These are phyloP conservation scores for Aspergillus panamensis DNA, from an alignment of 495 filamentous ascomycete species.

Conservation along the genomic window DNA sequence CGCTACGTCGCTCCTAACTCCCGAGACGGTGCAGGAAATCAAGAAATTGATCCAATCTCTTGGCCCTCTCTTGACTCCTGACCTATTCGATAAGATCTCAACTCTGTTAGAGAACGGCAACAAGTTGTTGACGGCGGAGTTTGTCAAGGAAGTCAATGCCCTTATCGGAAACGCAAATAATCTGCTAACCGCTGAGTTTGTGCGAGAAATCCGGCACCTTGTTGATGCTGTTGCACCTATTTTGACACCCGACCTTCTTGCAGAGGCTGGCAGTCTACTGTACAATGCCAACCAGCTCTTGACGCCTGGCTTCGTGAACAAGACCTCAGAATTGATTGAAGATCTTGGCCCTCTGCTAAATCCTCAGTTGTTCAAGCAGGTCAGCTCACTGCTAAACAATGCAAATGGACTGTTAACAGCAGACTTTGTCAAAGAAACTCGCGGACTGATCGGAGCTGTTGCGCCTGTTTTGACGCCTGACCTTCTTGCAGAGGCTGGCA, in stretches of 20 bases:
- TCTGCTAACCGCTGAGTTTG: constrained; percentile 40
- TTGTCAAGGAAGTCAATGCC: constrained; percentile 29
- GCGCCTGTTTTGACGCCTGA: constrained; percentile 33
- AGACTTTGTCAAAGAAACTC: constrained; percentile 39
- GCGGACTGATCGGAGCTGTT: constrained; percentile 31
- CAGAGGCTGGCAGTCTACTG: constrained; percentile 37
- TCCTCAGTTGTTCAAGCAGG: constrained; percentile 35
- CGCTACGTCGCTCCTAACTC: constrained; percentile 38
- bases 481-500: constrained; percentile 37
- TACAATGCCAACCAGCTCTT: constrained; percentile 36
- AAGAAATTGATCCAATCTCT: constrained; percentile 31
- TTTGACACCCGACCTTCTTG: constrained; percentile 34
- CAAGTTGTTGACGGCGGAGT: constrained; percentile 26
- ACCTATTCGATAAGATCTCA: constrained; percentile 27
- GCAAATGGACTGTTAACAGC: constrained; percentile 29
- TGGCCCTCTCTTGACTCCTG: constrained; percentile 25
- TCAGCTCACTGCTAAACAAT: constrained; percentile 33
- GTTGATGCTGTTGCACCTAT: constrained; percentile 27
- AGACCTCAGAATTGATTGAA: constrained; percentile 33
- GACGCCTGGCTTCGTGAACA: constrained; percentile 29
- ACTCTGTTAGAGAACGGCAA: constrained; percentile 21
- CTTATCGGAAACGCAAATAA: constrained; percentile 35
- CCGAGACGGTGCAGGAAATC: constrained; percentile 41
- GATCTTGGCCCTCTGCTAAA: constrained; percentile 33
- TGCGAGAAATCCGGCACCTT: constrained; percentile 34